phyloP scores from a whole-genome alignment of 345 rosid species.

The Lepidium sativum region DNA sequence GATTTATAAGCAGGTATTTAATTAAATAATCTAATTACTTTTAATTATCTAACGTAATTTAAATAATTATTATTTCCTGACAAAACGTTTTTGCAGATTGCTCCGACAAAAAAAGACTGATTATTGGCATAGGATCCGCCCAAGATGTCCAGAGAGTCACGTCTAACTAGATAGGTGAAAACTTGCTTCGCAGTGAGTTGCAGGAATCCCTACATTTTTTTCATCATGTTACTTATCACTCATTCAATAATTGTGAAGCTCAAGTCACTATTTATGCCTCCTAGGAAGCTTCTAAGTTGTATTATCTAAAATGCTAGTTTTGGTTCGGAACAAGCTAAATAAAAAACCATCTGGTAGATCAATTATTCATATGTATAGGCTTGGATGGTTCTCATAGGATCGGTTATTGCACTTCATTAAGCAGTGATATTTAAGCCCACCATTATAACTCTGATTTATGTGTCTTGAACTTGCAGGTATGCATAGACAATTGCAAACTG shows the following conservation, averaged over 20 bases:
- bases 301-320: not conserved
- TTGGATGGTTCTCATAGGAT: not conserved
- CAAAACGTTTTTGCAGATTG: too few species aligned
- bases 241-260: not conserved
- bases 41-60: too few species aligned
- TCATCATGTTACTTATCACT: too few species aligned
- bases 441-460: not conserved
- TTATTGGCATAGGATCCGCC: too few species aligned
- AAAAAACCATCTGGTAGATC: not conserved
- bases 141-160: too few species aligned
- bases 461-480: conserved; percentile 44
- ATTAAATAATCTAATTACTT: too few species aligned
- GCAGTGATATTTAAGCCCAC: not conserved
- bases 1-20: too few species aligned
- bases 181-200: too few species aligned
- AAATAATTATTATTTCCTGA: too few species aligned
- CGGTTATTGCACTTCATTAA: not conserved
- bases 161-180: too few species aligned
- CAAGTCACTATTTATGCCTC: not conserved
- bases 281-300: not conserved
- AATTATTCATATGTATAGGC: not conserved
- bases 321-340: not conserved
- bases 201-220: too few species aligned
- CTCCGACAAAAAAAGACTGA: too few species aligned
- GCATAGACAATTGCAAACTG: conserved; percentile 73